Evolutionary conservation across 352 stramenopile species (phyloP).

Genomic region (Plasmopara muralis): DNA sequence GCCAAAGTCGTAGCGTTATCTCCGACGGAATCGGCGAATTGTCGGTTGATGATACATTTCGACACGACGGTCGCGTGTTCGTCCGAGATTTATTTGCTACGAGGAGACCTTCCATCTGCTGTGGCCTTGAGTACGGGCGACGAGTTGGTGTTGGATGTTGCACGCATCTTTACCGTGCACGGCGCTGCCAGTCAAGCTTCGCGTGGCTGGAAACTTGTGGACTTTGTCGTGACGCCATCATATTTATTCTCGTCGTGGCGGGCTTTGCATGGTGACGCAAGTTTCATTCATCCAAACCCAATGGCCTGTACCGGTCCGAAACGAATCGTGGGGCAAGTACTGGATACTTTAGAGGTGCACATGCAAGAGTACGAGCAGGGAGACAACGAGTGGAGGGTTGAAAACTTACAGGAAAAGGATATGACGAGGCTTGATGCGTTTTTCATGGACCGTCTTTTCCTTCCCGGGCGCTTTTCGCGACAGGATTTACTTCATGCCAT

Average conservation of each 20-base stretch:
- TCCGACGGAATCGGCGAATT: constrained; percentile 48
- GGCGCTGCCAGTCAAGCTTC: constrained; percentile 13
- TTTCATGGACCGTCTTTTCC: constrained; percentile 47
- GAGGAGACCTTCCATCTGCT: constrained; percentile 40
- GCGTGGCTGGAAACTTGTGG: constrained; percentile 55
- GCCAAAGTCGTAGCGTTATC: constrained; percentile 58
- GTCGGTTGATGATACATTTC: constrained; percentile 55
- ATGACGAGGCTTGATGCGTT: constrained; percentile 48
- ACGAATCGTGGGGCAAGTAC: constrained; percentile 38
- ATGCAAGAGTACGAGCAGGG: constrained; percentile 61
- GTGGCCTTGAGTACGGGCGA: constrained; percentile 20
- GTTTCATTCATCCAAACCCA: constrained; percentile 60
- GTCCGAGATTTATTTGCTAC: constrained; percentile 53
- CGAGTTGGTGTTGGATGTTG: constrained; percentile 40
- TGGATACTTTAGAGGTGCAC: constrained; percentile 52
- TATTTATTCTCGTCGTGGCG: constrained; percentile 67
- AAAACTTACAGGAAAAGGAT: constrained; percentile 37
- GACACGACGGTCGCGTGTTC: constrained; percentile 49
- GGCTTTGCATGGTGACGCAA: constrained; percentile 45
- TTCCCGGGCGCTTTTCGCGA: constrained; percentile 59
- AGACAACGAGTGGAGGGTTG: constrained; percentile 51
- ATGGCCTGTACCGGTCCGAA: constrained; percentile 62
- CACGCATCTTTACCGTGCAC: constrained; percentile 49
- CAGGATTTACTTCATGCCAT: constrained; percentile 60
- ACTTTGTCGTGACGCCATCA: constrained; percentile 67